Base-by-base conservation (phyloP, 768 basidiomycete species). In the Daedaleopsis nitida region DNA sequence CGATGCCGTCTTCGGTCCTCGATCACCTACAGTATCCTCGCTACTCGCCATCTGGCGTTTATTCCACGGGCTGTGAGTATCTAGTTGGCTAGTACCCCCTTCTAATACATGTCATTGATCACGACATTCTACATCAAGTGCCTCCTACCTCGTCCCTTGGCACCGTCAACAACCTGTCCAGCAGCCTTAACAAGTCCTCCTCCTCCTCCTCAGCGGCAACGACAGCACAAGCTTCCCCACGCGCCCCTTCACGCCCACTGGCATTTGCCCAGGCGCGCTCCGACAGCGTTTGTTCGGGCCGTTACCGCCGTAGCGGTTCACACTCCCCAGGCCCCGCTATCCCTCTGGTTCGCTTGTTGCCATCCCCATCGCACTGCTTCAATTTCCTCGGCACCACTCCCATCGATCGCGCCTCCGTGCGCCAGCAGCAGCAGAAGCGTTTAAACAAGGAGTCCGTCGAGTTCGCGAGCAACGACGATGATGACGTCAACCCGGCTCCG, bases 1-100 rank as follows among this genome's bases (percentile, higher is more conserved):
- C 68, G 81, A 83, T 71, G 66, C 78, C 24, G 72, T 79, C 55
- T 72, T 75, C 27, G 75, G 77, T n/a, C 63, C 76, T 80, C 55
- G 78, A 81, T 60, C 91, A 89, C 72, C 83, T 91, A 66, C 86
- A 87, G 75, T 88, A 88, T 74, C 87, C 87, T 37, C 87, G 87
- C 38, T 82, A 86, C 66, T 81, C 86, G 10, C 77, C 80, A 45
- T 89, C 86, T 62, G 83, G 83, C 73, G 83, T 87, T 52, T 75
- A 73, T 19, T 62, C 85, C 66, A 83, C 91, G 74, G 80, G 83
- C 69, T 74, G 89, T 89, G 72, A 75, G 88, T 85, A 47, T 59
- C 47, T 44, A 32, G 49, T 21, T 51, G 47, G 37, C 47, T 57
- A 63, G 47, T 35, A 47, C 47, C 38, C 13, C n/a, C n/a, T 61